Evolutionary conservation across 2,329 filamentous ascomycete species (phyloP), one percentile per base, ranked within the genome.

Genomic region (Cladosporium oxysporum): DNA sequence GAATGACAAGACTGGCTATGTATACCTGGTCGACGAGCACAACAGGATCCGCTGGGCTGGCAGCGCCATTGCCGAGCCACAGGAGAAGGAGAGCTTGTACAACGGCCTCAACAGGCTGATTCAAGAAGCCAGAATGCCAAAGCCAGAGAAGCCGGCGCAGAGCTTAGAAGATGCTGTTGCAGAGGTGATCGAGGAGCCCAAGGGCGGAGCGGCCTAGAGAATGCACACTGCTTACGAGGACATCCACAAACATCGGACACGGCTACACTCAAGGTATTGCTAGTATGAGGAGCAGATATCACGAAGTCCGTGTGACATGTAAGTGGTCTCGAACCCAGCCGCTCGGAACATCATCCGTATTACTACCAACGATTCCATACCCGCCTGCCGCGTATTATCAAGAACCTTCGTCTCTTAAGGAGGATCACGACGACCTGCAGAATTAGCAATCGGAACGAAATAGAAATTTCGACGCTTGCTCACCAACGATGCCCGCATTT

Each of bases 31-130:
- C 66, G 95, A 99, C 77, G 84, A 88, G 68, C 84, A 93, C 69
- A 97, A 93, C 77, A 91, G 88, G 79, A 96, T 99, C 71, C 87
- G 95, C 65, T 99, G 95, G 95, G 95, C 94, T 0, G 95, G 91
- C 4, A 96, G 93, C 74, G 91, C 89, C 14, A 76, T 83, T 57
- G 87, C 88, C 55, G 83, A 88, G 68, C 84, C 84, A 0, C 85
- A 85, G 21, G 92, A 96, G 81, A 84, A 83, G 69, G 84, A 88
- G 62, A 85, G 87, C 50, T 76, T 96, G 75, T 85, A 87, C 49
- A 90, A 82, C 76, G 88, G 88, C 3, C 75, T 92, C 50, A 83
- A 80, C 72, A 85, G 86, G 70, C 76, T 95, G 64, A 77, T 91
- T 58, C 81, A 84, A 1, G 89, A 91, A 73, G 71, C 76, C 77